Evolutionary conservation across 371 early-diverging fungal genomes (phyloP).

Genomic region (Coemansia sp.): DNA sequence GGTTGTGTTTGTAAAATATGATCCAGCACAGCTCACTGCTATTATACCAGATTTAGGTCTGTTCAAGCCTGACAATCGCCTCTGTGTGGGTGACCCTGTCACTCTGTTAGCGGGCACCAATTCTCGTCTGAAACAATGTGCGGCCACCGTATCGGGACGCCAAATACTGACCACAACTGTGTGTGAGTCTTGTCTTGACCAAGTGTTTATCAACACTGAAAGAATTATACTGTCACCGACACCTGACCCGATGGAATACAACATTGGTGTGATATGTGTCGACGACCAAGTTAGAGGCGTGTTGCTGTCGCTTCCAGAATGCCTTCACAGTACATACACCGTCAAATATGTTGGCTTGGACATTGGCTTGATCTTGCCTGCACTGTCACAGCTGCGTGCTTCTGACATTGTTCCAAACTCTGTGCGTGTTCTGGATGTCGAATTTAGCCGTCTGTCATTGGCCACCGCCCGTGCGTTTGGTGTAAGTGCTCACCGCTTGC

Average conservation of each 20-base stretch:
- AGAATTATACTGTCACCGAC: constrained; percentile 11
- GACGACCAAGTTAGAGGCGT: constrained; percentile 10
- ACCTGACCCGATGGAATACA: not conserved
- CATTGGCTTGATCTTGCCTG: constrained; percentile 14
- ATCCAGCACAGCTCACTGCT: constrained; percentile 2
- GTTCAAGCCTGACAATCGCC: not conserved
- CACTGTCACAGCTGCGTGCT: constrained; percentile 6
- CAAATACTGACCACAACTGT: not conserved
- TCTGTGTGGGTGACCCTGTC: constrained; percentile 10
- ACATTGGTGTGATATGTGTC: constrained; percentile 17
- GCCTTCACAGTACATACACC: not conserved
- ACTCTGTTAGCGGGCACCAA: constrained; percentile 4
- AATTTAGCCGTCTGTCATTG: constrained; percentile 7
- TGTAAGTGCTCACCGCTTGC: constrained; percentile 7
- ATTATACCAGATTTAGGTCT: constrained; percentile 7
- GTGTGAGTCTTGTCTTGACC: constrained; percentile 15
- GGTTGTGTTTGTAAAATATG: constrained; percentile 26
- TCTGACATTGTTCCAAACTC: not conserved
- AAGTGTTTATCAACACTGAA: constrained; percentile 23
- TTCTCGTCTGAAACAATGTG: not conserved
- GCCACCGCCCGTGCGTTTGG: constrained; percentile 20
- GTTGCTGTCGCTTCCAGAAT: constrained; percentile 15
- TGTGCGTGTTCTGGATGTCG: constrained; percentile 26
- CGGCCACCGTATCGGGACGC: constrained; percentile 15
- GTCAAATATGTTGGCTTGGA: constrained; percentile 14